These are phyloP conservation scores for Russula sp. DNA, from an alignment of 768 basidiomycete genomes.

Conservation along the genomic window DNA sequence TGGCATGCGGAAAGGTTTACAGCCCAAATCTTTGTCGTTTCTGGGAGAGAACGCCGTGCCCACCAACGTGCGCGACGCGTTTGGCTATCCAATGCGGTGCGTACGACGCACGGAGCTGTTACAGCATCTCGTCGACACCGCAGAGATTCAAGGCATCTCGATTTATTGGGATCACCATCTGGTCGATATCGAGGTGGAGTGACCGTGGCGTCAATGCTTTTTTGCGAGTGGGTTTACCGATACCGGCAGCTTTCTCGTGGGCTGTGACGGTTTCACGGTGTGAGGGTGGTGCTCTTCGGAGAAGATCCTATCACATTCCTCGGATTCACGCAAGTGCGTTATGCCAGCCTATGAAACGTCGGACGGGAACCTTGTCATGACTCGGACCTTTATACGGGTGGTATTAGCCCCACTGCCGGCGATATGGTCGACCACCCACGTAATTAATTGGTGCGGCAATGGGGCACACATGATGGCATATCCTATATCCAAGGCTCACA, in stretches of 20 bases:
- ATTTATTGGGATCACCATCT: slow-evolving; percentile 40
- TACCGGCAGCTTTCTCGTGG: slow-evolving; percentile 42
- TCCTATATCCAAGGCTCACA: slow-evolving; percentile 35
- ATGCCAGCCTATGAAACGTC: neutral
- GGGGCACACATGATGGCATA: slow-evolving; percentile 42
- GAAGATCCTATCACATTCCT: slow-evolving; percentile 39
- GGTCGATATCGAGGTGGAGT: slow-evolving; percentile 36
- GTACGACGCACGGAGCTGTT: slow-evolving; percentile 38
- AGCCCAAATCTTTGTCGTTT: slow-evolving; percentile 28
- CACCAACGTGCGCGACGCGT: slow-evolving; percentile 27
- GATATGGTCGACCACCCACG: slow-evolving; percentile 26
- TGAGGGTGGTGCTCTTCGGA: slow-evolving; percentile 41
- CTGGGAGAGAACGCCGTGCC: slow-evolving; percentile 35
- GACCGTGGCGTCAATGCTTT: slow-evolving; percentile 36
- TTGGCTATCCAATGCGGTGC: slow-evolving; percentile 37
- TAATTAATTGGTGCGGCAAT: slow-evolving; percentile 41
- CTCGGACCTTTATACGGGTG: slow-evolving; percentile 37
- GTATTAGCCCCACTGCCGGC: slow-evolving; percentile 36
- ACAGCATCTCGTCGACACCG: slow-evolving; percentile 36
- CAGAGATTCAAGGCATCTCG: slow-evolving; percentile 36
- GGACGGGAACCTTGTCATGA: neutral
- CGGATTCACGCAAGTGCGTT: slow-evolving; percentile 41
- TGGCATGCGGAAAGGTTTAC: slow-evolving; percentile 22
- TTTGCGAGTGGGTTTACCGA: slow-evolving; percentile 41
- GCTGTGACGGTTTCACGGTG: slow-evolving; percentile 49